Evolutionary conservation across 2,329 filamentous ascomycete genomes (phyloP).

Genomic region (Dactylellina drechsleri): DNA sequence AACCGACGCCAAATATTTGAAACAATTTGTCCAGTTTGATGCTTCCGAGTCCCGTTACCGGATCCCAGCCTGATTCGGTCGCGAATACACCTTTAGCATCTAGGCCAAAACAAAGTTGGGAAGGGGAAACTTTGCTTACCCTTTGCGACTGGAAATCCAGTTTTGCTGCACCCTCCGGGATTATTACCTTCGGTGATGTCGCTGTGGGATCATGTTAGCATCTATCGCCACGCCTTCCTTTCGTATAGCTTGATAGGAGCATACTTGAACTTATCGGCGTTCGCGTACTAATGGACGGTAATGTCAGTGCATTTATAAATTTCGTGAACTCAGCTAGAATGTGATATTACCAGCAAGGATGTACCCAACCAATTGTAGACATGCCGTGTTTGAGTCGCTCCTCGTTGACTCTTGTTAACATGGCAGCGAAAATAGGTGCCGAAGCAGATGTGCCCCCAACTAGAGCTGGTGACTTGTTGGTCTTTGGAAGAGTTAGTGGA

Average conservation of each 20-base stretch:
- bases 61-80: slow-evolving; percentile 61
- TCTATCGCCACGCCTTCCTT: slow-evolving; percentile 54
- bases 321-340: no score
- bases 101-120: no score
- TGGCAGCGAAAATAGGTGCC: slow-evolving; percentile 65
- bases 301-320: no score
- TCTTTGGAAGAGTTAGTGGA: slow-evolving; percentile 5
- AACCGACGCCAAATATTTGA: slow-evolving; percentile 58
- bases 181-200: slow-evolving; percentile 63
- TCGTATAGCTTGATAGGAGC: slow-evolving; percentile 23
- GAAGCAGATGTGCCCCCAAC: slow-evolving; percentile 67
- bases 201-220: slow-evolving; percentile 59
- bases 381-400: slow-evolving; percentile 65
- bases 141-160: slow-evolving; percentile 63
- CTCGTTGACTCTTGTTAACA: slow-evolving; percentile 67
- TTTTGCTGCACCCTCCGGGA: slow-evolving; percentile 60
- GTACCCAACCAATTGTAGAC: slow-evolving; percentile 66
- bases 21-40: slow-evolving; percentile 61
- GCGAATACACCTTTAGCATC: no score
- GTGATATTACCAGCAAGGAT: slow-evolving; percentile 62
- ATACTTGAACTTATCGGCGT: slow-evolving; percentile 33
- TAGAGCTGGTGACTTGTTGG: slow-evolving; percentile 59
- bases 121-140: slow-evolving; percentile 1
- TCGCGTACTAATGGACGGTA: slow-evolving; percentile 43
- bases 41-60: slow-evolving; percentile 62